Evolutionary conservation across 805 yeast species (phyloP).

Genomic region (Metschnikowia matae): DNA sequence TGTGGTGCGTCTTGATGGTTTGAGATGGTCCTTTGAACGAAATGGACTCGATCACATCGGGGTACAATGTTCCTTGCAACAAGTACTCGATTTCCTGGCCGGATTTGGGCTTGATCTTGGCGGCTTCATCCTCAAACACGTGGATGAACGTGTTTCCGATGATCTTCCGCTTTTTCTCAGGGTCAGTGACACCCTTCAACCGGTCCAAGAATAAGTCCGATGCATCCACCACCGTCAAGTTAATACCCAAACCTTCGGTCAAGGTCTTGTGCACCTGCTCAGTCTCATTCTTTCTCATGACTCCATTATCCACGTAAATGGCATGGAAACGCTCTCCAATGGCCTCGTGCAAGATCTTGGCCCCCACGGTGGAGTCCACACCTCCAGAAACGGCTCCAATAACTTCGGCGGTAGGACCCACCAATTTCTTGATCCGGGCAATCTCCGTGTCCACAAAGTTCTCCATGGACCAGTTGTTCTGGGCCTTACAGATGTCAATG

Average conservation of each 20-base stretch:
- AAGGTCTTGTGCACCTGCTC: conserved; percentile 81
- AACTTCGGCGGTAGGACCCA: conserved; percentile 97
- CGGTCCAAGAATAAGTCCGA: conserved; percentile 80
- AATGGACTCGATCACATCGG: conserved; percentile 97
- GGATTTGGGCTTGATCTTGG: conserved; percentile 80
- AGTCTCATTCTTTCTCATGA: conserved; percentile 93
- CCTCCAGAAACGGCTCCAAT: conserved; percentile 99
- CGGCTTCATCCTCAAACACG: conserved; percentile 95
- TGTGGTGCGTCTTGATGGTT: conserved; percentile 98
- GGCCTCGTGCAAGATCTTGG: conserved; percentile 96
- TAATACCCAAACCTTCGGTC: conserved; percentile 90
- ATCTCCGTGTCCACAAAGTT: conserved; percentile 97
- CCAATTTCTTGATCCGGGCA: conserved; percentile 81
- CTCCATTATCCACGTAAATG: conserved; percentile 95
- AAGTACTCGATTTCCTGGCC: conserved; percentile 89
- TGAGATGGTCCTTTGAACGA: conserved; percentile 99
- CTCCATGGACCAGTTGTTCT: conserved; percentile 95
- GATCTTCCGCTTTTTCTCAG: conserved; percentile 97
- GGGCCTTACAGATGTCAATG: conserved; percentile 79
- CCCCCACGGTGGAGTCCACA: conserved; percentile 98
- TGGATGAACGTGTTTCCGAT: conserved; percentile 97
- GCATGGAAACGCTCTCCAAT: conserved; percentile 99
- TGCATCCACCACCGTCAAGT: conserved; percentile 92
- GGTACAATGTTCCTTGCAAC: conserved; percentile 96
- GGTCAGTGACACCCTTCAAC: conserved; percentile 93